phyloP scores from a whole-genome alignment of 1,284 basidiomycete genomes.

The Boletellus deceptivus region DNA sequence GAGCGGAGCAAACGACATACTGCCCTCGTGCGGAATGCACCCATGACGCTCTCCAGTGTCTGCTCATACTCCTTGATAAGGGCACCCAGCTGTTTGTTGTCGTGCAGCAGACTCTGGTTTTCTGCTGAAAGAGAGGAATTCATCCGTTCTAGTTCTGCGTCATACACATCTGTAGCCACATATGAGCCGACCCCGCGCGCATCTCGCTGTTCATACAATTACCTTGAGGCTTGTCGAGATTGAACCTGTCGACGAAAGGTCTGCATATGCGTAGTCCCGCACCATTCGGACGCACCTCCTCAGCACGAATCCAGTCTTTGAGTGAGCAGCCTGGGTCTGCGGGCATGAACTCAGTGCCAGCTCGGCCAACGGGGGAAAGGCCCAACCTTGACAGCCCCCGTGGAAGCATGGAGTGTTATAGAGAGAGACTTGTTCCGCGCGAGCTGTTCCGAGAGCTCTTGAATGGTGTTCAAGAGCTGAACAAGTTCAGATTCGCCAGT shows the following conservation, averaged over 20 bases:
- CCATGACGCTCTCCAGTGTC: constrained; percentile 95
- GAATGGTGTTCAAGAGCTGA: constrained; percentile 72
- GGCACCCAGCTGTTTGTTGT: constrained; percentile 91
- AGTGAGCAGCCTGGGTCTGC: constrained; percentile 64
- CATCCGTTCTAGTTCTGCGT: constrained; percentile 90
- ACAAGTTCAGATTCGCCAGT: constrained; percentile 48
- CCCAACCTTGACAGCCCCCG: constrained; percentile 78
- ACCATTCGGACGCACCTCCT: constrained; percentile 53
- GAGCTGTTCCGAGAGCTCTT: constrained; percentile 82
- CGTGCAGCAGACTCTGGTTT: constrained; percentile 85
- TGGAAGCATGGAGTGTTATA: constrained; percentile 57
- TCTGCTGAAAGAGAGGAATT: constrained; percentile 80
- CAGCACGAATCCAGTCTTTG: constrained; percentile 89
- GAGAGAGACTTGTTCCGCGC: constrained; percentile 71
- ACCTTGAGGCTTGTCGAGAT: constrained; percentile 90
- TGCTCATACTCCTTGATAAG: constrained; percentile 96
- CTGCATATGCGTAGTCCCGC: neutral
- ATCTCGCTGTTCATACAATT: constrained; percentile 10
- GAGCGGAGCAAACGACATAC: constrained; percentile 49
- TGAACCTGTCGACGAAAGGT: constrained; percentile 53
- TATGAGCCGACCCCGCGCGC: too few species aligned
- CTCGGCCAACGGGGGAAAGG: neutral
- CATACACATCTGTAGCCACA: constrained; percentile 75
- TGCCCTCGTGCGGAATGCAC: constrained; percentile 87
- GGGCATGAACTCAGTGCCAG: constrained; percentile 3